Base-by-base conservation (phyloP, 2,329 filamentous ascomycete species). In the Pseudogymnoascus sp. region DNA sequence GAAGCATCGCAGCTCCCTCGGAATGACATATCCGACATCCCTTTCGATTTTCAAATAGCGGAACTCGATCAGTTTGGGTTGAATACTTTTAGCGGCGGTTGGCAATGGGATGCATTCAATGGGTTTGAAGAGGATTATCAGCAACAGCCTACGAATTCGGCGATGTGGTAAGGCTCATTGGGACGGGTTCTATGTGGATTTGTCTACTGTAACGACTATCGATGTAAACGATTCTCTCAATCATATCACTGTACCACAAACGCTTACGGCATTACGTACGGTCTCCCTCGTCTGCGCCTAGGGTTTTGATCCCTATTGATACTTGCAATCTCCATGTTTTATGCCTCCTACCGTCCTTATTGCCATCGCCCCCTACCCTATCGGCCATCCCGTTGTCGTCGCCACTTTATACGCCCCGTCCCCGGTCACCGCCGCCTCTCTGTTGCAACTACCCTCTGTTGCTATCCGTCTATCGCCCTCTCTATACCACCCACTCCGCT, bases 41-140 rank as follows among this genome's bases (percentile, higher is more conserved):
- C 49, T 1, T 55, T 55, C n/a, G 49, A 55, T 55, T 55, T 55
- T 33, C 49, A 55, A 55, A 55, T 55, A 33, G n/a, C 49, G 5
- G 49, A 55, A 12, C 49, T 55, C 49, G 49, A 55, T 55, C 49
- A 55, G 49, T 55, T 55, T 33, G 49, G 49, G n/a, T 4, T 55
- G 16, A 55, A 55, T 19, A 5, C 49, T 19, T 55, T 33, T 33
- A 55, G 5, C 25, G 49, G 49, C n/a, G 28, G 49, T 33, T 55
- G 49, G 49, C 49, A 55, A 19, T 55, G 49, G 49, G 49, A 55
- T 4, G 49, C 49, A 55, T 55, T 55, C 49, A 33, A 55, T 8
- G 49, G 49, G 28, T 55, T 55, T 33, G 49, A 55, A 5, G 49
- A 55, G 28, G 49, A 55, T 12, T 55, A 55, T 12, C 49, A 55